Evolutionary conservation across 208 protist genomes (phyloP), one percentile per base, ranked within the genome.

Genomic region (Wallacemonas sp.): DNA sequence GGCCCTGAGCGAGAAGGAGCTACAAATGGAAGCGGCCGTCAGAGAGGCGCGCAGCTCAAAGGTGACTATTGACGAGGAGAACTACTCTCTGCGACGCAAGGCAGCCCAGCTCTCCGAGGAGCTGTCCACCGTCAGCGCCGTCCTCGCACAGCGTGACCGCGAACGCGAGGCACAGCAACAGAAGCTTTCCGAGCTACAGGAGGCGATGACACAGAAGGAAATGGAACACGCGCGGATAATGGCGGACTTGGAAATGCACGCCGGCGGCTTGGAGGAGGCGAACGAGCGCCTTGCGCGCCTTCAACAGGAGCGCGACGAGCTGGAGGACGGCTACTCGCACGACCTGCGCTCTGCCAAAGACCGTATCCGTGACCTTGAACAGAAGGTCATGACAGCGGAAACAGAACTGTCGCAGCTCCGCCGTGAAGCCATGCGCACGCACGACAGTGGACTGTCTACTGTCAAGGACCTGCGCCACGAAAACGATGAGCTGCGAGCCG

Each of bases 71-170:
- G 78, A 92, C 38, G 87, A 93, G 58, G 87, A 96, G 63, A 83
- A 70, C 17, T 76, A 76, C n/a, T 81, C 78, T 22, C 73, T 96
- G 13, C 78, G 73, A 2, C 83, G 81, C n/a, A 85, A 96, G 66
- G 58, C 85, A 19, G 19, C 73, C 21, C 79, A 87, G 63, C 68
- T 83, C 22, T 74, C 78, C 0, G 81, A 87, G 46, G 87, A 93
- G 55, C 75, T 90, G 13, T 83, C 84, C 34, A 87, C 81, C 21
- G 73, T 89, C 3, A 76, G 77, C 1, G 72, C 78, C 26, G 74
- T 88, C 17, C 70, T 93, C 22, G 79, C 78, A 6, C 85, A 91
- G 68, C 81, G 86, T 1, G 87, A 95, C 34, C 78, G 82, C 24
- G 74, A 89, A 33, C 66, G 87, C 8, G 55, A 52, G 1, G 48